Base-by-base conservation (phyloP, 257 asterid genomes). In the Euphrasia confusa region DNA sequence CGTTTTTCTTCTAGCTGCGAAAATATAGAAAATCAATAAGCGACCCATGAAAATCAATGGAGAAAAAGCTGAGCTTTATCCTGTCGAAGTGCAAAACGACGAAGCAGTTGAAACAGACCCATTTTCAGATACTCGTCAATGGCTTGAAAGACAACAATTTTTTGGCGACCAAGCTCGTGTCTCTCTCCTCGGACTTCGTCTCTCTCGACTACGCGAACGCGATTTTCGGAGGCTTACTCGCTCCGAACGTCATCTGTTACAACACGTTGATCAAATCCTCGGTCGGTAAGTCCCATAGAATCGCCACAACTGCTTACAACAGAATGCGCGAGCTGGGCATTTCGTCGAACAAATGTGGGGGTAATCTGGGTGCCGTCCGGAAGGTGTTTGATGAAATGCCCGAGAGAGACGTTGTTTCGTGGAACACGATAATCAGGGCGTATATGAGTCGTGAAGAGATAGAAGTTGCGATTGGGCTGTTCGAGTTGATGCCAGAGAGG, bases 231-330 rank as follows among this genome's bases (percentile, higher is more conserved):
- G 57, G 10, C 49, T 44, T 72, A 56, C 42, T 32, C 4, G 52
- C 30, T 3, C 85, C 85, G 1, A 77, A 26, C 52, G 68, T 77
- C 60, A 71, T 82, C 45, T 56, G 35, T 2, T 71, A 74, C 77
- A 82, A 82, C 47, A 72, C 81, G 60, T 39, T 82, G 76, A 77
- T 82, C 68, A 75, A 74, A 68, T 82, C 80, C 75, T 79, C 74
- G 65, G 65, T 74, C 6, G 78, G 85, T 4, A 82, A 75, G 58
- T 70, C 77, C 47, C 60, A 17, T 5, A 63, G 45, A 65, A 73
- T 66, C 54, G 83, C 83, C 39, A 54, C 68, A 53, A 40, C 9
- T 21, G 64, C 66, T 42, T 77, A 58, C 73, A 77, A 60, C 32
- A 52, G 71, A 52, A 65, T 77, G 81, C 72, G 83, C 55, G 63